phyloP scores from a whole-genome alignment of 2,329 filamentous ascomycete genomes.

The Epichloe brachyelytri region DNA sequence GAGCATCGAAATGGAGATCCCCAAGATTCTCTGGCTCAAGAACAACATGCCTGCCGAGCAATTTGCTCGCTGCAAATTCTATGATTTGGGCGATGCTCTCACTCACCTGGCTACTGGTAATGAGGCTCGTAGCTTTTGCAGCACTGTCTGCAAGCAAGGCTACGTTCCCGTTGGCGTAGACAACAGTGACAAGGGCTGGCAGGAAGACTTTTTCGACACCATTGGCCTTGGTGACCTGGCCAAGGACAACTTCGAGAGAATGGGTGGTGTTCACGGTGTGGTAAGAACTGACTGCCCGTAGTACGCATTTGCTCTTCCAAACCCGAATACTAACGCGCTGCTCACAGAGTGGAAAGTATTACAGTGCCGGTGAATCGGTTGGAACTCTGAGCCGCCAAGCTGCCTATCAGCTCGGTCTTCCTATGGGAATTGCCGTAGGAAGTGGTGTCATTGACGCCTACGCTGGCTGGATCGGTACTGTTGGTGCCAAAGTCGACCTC shows the following conservation, averaged over 20 bases:
- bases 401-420: constrained; percentile 69
- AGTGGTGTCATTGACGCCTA: constrained; percentile 98
- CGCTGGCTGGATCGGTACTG: constrained; percentile 95
- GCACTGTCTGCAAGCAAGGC: constrained; percentile 93
- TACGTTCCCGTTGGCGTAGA: constrained; percentile 95
- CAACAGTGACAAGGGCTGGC: constrained; percentile 95
- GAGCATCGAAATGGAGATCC: constrained; percentile 99
- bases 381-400: constrained; percentile 76
- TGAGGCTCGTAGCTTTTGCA: constrained; percentile 88
- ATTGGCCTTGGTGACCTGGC: constrained; percentile 80
- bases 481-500: constrained; percentile 87
- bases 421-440: constrained; percentile 78
- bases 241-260: constrained; percentile 78
- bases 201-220: constrained; percentile 78
- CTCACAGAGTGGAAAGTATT: constrained; percentile 72
- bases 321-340: background rate
- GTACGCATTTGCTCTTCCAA: constrained; percentile 5
- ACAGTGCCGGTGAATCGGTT: constrained; percentile 84
- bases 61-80: constrained; percentile 92
- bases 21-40: constrained; percentile 96
- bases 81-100: constrained; percentile 83
- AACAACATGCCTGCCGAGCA: constrained; percentile 91
- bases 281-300: constrained; percentile 29
- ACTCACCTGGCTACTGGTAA: constrained; percentile 89
- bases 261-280: constrained; percentile 90